Conservation (phyloP, 345 rosid genomes). For the Brassica napus region DNA sequence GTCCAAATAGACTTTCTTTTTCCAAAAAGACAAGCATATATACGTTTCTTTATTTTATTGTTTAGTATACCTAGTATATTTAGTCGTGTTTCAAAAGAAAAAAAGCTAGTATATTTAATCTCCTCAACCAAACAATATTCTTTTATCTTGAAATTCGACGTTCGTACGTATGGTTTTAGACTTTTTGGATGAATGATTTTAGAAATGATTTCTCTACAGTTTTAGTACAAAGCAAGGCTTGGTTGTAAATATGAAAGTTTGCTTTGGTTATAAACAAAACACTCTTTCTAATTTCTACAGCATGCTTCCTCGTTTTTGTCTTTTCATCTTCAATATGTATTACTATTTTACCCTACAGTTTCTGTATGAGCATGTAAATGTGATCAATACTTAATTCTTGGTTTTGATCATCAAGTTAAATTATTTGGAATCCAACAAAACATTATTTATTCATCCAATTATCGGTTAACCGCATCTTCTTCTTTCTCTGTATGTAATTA, state of each 20-base stretch:
- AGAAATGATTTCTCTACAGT: background rate
- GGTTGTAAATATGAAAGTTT: constrained; percentile 7
- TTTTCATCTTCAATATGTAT: background rate
- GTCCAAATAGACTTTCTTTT: background rate
- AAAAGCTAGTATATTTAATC: background rate
- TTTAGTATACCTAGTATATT: background rate
- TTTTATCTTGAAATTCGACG: background rate
- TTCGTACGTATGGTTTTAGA: background rate
- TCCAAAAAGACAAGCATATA: background rate
- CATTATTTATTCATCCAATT: background rate
- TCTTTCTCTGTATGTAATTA: background rate
- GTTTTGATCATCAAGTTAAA: background rate
- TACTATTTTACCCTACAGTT: background rate
- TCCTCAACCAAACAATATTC: background rate
- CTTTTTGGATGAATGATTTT: background rate
- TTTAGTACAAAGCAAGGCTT: constrained; percentile 16
- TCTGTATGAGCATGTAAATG: background rate
- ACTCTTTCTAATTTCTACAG: background rate
- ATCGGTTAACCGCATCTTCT: background rate
- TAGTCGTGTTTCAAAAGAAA: too few relatives aligned
- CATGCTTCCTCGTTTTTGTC: background rate
- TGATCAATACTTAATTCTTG: background rate
- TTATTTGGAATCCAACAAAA: background rate
- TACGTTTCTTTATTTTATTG: background rate
- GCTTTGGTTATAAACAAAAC: background rate